These are phyloP conservation scores for Raphanus raphanistrum DNA, from an alignment of 345 rosid species.

Conservation along the genomic window DNA sequence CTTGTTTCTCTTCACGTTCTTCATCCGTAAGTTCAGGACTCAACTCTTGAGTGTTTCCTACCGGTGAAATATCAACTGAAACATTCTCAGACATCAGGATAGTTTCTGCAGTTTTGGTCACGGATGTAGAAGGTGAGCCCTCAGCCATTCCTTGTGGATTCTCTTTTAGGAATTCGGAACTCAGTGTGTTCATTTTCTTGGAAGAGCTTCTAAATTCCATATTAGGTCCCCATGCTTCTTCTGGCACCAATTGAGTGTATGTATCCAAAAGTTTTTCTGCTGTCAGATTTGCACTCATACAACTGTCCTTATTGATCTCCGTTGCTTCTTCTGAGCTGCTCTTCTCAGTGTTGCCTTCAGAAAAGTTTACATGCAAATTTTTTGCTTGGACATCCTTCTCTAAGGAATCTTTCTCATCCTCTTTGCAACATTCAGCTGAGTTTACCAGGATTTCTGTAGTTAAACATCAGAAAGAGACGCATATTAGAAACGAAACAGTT, in stretches of 20 bases:
- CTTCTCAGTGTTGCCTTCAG: conserved; percentile 1
- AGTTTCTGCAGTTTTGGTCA: conserved; percentile 10
- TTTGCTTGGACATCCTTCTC: conserved; percentile 4
- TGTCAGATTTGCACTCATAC: not conserved
- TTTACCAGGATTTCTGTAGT: not conserved
- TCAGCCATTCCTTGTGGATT: conserved; percentile 17
- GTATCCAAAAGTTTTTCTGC: not conserved
- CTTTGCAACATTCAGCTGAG: conserved; percentile 12
- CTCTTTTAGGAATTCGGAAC: conserved; percentile 2
- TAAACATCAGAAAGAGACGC: not conserved
- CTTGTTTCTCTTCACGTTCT: conserved; percentile 1
- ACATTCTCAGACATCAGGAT: not conserved
- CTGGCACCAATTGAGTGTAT: not conserved
- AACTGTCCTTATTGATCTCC: not conserved
- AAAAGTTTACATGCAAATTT: not conserved
- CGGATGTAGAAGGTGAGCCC: not conserved
- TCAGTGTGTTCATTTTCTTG: not conserved
- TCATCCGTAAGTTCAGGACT: not conserved
- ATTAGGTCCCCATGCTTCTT: not conserved
- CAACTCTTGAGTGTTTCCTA: not conserved
- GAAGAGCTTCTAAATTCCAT: conserved; percentile 5
- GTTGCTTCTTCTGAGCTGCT: not conserved
- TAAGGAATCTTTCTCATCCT: not conserved
- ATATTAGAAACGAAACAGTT: not conserved
- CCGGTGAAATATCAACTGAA: conserved; percentile 1